Percentiles rank a stretch among this genome's conserved stretches.
Evolutionary conservation across 2,329 filamentous ascomycete genomes (phyloP).

Genomic region (Beauveria scarabaeidicola): DNA sequence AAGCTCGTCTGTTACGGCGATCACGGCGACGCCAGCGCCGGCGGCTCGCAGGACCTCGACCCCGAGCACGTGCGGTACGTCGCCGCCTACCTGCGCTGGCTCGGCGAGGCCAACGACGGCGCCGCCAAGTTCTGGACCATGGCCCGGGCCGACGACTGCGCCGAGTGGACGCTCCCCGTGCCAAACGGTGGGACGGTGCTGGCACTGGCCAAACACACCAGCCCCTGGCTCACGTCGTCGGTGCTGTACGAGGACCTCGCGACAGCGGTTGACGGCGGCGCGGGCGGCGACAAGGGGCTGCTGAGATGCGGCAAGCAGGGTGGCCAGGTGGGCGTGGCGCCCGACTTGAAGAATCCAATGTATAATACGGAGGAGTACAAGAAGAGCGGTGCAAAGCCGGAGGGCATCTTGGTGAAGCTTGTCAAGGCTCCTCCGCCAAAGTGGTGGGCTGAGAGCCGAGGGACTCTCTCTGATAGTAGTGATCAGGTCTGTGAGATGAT

Average conservation of each 20-base stretch:
- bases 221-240: constrained; percentile 13
- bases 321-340: neutral
- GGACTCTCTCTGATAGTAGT: neutral
- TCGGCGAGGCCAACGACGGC: constrained; percentile 7
- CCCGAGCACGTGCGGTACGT: constrained; percentile 14
- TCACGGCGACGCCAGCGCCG: too few relatives aligned
- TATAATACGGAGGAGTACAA: constrained; percentile 17
- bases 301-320: neutral
- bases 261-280: constrained; percentile 14
- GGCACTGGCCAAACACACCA: constrained; percentile 20
- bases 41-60: neutral
- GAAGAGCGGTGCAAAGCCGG: constrained; percentile 14
- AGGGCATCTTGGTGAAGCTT: constrained; percentile 22
- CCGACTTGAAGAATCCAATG: neutral
- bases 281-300: neutral
- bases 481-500: neutral
- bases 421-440: constrained; percentile 12
- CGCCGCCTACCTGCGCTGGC: constrained; percentile 14
- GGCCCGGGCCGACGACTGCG: constrained; percentile 15
- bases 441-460: neutral
- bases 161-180: constrained; percentile 17
- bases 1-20: neutral
- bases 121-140: constrained; percentile 13
- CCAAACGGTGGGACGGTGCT: constrained; percentile 12
- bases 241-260: constrained; percentile 21